Percentiles rank a stretch among this genome's conserved stretches.
Conservation (phyloP, 1,139 yeast species). For the Protomyces arabidopsidicola region DNA sequence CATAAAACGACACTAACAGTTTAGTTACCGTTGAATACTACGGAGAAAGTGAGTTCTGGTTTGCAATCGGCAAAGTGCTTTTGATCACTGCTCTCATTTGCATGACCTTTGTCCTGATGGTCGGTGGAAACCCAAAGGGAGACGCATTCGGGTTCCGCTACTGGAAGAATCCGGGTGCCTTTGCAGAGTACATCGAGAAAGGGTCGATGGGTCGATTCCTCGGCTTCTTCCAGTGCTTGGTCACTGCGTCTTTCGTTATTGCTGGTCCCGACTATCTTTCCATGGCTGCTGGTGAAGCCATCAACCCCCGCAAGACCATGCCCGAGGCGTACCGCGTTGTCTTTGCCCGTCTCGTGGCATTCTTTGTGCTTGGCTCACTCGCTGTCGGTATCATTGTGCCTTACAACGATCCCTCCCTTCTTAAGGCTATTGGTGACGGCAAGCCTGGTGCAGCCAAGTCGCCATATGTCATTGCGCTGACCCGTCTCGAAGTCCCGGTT, state of each 20-base stretch:
- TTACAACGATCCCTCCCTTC: conserved; percentile 54
- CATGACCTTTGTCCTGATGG: conserved; percentile 63
- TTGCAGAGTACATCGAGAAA: conserved; percentile 49
- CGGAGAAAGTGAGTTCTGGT: conserved; percentile 66
- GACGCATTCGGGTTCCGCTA: conserved; percentile 52
- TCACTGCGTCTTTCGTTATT: conserved; percentile 59
- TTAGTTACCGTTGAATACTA: conserved; percentile 47
- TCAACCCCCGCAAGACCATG: conserved; percentile 73
- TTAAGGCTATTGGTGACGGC: conserved; percentile 36
- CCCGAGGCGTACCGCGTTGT: conserved; percentile 83
- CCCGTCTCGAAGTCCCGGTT: conserved; percentile 61
- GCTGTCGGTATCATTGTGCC: conserved; percentile 58
- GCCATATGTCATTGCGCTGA: conserved; percentile 72
- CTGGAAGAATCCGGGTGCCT: conserved; percentile 92
- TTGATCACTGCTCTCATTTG: conserved; percentile 68
- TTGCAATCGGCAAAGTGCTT: conserved; percentile 61
- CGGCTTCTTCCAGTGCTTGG: conserved; percentile 65
- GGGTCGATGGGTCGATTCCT: conserved; percentile 46
- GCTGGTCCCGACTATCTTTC: conserved; percentile 86
- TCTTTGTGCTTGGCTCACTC: conserved; percentile 51
- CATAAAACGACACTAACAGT: conserved; percentile 41
- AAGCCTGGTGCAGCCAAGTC: conserved; percentile 50
- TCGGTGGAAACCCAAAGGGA: conserved; percentile 60
- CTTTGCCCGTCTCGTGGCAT: conserved; percentile 69
- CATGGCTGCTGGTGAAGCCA: conserved; percentile 82